phyloP scores from a whole-genome alignment of 1,284 basidiomycete species.

The Cutaneotrichosporon cavernicola region DNA sequence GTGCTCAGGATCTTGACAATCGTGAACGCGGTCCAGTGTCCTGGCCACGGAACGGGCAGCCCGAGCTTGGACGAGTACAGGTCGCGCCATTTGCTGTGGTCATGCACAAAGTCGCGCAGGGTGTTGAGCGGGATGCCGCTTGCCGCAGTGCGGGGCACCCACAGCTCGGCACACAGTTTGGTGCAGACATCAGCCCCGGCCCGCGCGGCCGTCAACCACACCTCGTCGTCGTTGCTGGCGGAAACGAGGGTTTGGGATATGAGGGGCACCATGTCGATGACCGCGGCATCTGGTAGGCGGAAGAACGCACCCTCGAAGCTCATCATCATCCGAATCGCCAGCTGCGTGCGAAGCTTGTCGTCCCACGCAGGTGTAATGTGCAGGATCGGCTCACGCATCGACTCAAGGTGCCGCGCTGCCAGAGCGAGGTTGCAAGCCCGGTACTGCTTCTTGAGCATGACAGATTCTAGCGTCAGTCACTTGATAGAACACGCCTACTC shows the following conservation, averaged over 20 bases:
- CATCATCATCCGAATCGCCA: conserved; percentile 58
- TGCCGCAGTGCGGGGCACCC: conserved; percentile 68
- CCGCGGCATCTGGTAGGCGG: conserved; percentile 53
- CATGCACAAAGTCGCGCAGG: conserved; percentile 61
- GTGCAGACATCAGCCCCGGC: conserved; percentile 75
- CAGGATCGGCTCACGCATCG: conserved; percentile 6
- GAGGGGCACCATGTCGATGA: conserved; percentile 3
- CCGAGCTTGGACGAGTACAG: conserved; percentile 73
- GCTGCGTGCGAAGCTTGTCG: conserved; percentile 25
- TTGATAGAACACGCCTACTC: conserved; percentile 19
- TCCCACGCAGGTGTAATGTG: conserved; percentile 19
- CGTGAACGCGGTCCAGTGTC: conserved; percentile 84
- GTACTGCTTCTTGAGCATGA: conserved; percentile 27
- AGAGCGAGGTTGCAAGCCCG: conserved; percentile 25
- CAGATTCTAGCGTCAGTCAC: conserved; percentile 12
- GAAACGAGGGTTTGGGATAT: not conserved
- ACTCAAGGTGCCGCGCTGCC: conserved; percentile 30
- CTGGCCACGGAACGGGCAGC: conserved; percentile 76
- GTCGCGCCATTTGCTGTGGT: conserved; percentile 72
- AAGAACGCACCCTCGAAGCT: conserved; percentile 63
- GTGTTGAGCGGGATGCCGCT: conserved; percentile 71
- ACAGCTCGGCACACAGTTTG: conserved; percentile 72
- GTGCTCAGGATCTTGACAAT: conserved; percentile 72
- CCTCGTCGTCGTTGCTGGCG: conserved; percentile 28
- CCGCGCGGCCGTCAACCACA: conserved; percentile 62